Conservation (phyloP, 2,329 filamentous ascomycete species). For the Pleoardoris graminearum region DNA sequence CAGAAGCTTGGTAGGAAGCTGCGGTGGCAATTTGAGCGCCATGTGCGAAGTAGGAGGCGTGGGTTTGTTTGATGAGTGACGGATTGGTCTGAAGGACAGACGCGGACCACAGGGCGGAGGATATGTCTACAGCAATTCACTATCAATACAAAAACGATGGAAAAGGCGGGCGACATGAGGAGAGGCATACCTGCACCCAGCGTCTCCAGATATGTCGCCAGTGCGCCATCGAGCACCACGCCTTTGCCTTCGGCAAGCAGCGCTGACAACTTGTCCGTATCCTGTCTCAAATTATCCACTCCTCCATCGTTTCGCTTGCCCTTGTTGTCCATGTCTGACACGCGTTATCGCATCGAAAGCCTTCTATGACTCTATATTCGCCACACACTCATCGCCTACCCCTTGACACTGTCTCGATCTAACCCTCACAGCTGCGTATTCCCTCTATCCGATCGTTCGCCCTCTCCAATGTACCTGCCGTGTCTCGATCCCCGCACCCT, state of each 20-base stretch:
- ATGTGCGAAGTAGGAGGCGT: slow-evolving; percentile 50
- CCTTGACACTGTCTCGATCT: no score
- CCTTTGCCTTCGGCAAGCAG: slow-evolving; percentile 27
- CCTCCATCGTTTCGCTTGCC: background rate
- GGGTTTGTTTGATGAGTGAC: slow-evolving; percentile 47
- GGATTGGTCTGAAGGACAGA: slow-evolving; percentile 47
- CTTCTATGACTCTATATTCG: no score
- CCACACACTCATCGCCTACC: no score
- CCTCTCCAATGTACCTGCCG: background rate
- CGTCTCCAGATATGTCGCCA: slow-evolving; percentile 53
- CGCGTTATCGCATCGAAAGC: background rate
- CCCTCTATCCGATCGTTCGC: background rate
- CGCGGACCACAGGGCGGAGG: slow-evolving; percentile 52
- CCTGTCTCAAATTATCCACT: background rate
- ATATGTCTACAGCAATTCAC: slow-evolving; percentile 39
- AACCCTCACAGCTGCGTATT: no score
- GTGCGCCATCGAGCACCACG: slow-evolving; percentile 51
- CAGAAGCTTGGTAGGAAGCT: slow-evolving; percentile 53
- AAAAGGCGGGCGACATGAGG: no score
- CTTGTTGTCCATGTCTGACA: background rate
- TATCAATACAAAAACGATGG: background rate
- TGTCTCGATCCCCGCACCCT: background rate
- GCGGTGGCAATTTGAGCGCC: slow-evolving; percentile 55
- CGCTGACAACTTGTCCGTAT: slow-evolving; percentile 12
- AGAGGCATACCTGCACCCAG: slow-evolving; percentile 38